These are phyloP conservation scores for Lycium barbarum DNA, from an alignment of 257 asterid genomes.

Conservation along the genomic window DNA sequence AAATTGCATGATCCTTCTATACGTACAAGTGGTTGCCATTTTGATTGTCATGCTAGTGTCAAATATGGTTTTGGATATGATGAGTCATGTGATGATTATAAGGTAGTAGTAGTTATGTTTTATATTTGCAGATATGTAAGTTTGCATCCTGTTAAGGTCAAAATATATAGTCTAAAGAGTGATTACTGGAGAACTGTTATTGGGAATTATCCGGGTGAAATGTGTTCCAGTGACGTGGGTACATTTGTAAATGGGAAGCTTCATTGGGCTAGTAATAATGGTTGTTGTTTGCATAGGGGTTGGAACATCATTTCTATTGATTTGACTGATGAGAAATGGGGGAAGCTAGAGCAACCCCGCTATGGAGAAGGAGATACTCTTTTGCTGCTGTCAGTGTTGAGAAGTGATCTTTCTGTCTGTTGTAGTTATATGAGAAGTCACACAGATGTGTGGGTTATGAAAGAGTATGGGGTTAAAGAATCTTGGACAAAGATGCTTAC, in stretches of 20 bases:
- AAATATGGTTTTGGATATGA: background rate
- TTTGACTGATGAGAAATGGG: background rate
- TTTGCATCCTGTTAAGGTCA: background rate
- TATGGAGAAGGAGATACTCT: background rate
- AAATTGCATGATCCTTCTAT: background rate
- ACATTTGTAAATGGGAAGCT: background rate
- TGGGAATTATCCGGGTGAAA: background rate
- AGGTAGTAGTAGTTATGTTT: background rate
- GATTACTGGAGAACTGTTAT: background rate
- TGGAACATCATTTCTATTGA: background rate
- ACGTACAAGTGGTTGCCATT: too few relatives aligned
- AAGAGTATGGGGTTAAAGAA: background rate
- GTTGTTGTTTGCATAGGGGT: background rate
- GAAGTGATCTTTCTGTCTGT: background rate
- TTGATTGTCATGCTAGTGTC: too few relatives aligned
- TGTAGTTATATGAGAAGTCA: background rate
- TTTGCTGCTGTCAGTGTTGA: background rate
- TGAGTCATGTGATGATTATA: background rate
- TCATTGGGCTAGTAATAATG: background rate
- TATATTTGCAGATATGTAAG: background rate
- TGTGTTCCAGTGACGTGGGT: background rate
- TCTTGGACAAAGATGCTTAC: background rate
- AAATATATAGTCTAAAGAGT: background rate
- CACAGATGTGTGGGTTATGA: background rate
- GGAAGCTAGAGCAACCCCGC: background rate